Evolutionary conservation across 306 rosid species (phyloP), one percentile per base, ranked within the genome.

Genomic region (Argentina anserina): DNA sequence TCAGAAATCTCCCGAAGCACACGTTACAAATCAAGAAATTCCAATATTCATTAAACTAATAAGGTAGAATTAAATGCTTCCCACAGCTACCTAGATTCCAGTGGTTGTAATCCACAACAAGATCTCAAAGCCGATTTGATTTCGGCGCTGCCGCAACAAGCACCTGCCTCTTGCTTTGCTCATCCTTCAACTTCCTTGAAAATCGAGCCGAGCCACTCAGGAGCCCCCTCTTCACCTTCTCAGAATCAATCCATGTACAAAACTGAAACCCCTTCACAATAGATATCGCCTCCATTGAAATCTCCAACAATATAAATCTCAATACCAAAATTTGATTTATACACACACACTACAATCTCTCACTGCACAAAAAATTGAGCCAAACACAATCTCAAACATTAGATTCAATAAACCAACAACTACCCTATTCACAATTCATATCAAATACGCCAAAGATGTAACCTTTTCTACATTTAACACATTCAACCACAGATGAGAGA

Each of bases 231-330:
- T 56, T 70, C 45, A 82, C 8, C 60, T 52, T 80, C 45, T 82
- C 90, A 6, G 83, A 76, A 61, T 79, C 84, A 61, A 80, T 80
- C 81, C 84, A 64, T 73, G 81, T 67, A 14, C 91, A 75, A 31
- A 86, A 72, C 34, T 77, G 81, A 66, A 85, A 55, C 72, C 72
- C 55, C 45, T 81, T 86, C 0, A 79, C 80, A 62, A 60, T 23
- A 6, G 84, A 78, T 74, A 71, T 83, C 0, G 83, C 90, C 78
- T 88, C 95, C 99, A 94, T 90, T 14, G 12, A 34, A 1, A 71
- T 33, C 2, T 18, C 40, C 1, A 0, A 1, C 58, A 40, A 13
- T 29, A 7, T 14, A 28, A 28, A n/a, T 17, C 71, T 50, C 63
- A 5, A 55, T 10, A 17, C 71, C 4, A 17, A 26, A 8, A 7